Conservation (phyloP, 805 yeast species). For the Diddensiella santjacobensis region DNA sequence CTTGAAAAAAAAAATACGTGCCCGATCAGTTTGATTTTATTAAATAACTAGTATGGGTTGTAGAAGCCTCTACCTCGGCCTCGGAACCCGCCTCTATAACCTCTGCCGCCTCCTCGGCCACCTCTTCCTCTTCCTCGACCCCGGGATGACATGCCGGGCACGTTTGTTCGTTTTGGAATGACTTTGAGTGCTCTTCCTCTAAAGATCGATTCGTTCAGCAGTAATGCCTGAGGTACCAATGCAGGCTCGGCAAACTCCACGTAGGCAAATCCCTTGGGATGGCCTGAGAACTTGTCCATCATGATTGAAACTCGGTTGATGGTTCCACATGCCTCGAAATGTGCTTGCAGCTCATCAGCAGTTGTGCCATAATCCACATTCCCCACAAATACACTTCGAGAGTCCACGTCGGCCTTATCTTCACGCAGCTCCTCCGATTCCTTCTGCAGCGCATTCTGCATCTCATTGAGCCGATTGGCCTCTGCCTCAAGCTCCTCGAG, state of each 20-base stretch:
- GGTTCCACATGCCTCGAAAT: slow-evolving; percentile 64
- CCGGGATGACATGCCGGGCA: slow-evolving; percentile 61
- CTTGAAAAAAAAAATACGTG: too few relatives aligned
- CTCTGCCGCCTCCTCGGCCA: slow-evolving; percentile 40
- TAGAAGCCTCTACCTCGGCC: slow-evolving; percentile 45
- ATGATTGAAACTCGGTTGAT: slow-evolving; percentile 78
- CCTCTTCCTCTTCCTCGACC: slow-evolving; percentile 54
- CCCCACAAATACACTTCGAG: slow-evolving; percentile 75
- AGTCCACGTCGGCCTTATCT: slow-evolving; percentile 64
- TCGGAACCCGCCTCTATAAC: slow-evolving; percentile 33
- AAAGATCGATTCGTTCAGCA: slow-evolving; percentile 60
- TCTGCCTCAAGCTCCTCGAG: slow-evolving; percentile 59
- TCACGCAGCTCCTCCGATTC: slow-evolving; percentile 41
- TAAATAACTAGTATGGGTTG: slow-evolving; percentile 45
- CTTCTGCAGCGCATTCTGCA: slow-evolving; percentile 48
- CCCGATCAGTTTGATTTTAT: neutral
- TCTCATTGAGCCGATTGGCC: slow-evolving; percentile 55
- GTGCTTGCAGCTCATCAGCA: slow-evolving; percentile 74
- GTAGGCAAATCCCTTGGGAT: slow-evolving; percentile 84
- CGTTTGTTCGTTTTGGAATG: slow-evolving; percentile 71
- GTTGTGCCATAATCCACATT: slow-evolving; percentile 78
- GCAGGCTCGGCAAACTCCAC: slow-evolving; percentile 71
- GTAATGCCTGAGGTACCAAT: slow-evolving; percentile 62
- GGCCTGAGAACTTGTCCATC: slow-evolving; percentile 69
- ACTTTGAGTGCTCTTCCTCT: slow-evolving; percentile 72